Evolutionary conservation across 1,139 yeast species (phyloP).

Genomic region (Arxiozyma bovina): DNA sequence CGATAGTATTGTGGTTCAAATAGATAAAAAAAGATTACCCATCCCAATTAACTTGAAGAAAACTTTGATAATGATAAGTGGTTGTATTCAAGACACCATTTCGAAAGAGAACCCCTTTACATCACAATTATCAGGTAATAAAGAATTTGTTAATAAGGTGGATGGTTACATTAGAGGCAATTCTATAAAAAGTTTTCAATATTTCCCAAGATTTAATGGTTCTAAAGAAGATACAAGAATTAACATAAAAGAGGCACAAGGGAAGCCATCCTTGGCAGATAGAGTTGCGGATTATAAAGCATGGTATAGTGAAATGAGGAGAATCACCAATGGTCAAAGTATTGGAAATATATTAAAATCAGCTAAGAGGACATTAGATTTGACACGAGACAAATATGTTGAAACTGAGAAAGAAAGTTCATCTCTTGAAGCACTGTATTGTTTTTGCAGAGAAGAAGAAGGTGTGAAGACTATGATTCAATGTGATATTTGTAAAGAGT

Average conservation of each 20-base stretch:
- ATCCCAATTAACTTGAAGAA: slow-evolving; percentile 15
- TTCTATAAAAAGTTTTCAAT: slow-evolving; percentile 6
- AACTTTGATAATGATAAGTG: slow-evolving; percentile 16
- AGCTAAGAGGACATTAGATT: slow-evolving; percentile 25
- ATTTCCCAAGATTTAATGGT: slow-evolving; percentile 20
- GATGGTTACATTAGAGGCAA: slow-evolving; percentile 7
- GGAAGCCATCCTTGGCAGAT: slow-evolving; percentile 9
- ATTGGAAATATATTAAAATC: background rate
- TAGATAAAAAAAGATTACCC: slow-evolving; percentile 20
- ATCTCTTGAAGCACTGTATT: slow-evolving; percentile 33
- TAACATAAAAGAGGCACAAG: slow-evolving; percentile 11
- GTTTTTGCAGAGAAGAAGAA: slow-evolving; percentile 64
- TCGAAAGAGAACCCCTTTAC: slow-evolving; percentile 28
- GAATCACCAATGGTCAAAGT: slow-evolving; percentile 33
- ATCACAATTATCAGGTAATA: slow-evolving; percentile 16
- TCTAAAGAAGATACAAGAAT: slow-evolving; percentile 27
- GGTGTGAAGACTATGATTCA: slow-evolving; percentile 62
- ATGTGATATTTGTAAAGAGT: slow-evolving; percentile 70
- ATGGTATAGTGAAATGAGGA: slow-evolving; percentile 41
- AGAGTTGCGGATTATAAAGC: slow-evolving; percentile 8
- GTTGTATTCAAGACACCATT: slow-evolving; percentile 23
- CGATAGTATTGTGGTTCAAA: slow-evolving; percentile 12
- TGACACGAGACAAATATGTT: slow-evolving; percentile 34
- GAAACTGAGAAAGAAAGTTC: slow-evolving; percentile 7
- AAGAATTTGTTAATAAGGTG: slow-evolving; percentile 8